Evolutionary conservation across 2,329 filamentous ascomycete species (phyloP), one percentile per base, ranked within the genome.

Genomic region (Fusarium irregulare): DNA sequence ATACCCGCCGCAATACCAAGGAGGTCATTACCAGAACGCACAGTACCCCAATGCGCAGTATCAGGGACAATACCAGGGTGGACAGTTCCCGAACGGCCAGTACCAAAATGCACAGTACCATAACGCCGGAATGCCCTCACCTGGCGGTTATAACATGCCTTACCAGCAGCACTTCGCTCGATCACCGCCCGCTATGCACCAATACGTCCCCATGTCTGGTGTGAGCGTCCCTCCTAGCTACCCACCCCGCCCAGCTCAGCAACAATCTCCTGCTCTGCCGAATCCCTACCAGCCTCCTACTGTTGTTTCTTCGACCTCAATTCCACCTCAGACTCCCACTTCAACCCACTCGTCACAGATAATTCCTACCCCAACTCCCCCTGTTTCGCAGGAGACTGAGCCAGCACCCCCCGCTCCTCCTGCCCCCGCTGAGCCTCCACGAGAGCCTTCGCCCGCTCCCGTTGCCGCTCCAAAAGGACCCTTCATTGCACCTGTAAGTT

Each of bases 211-310:
- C 49, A 84, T 87, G 78, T 81, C 82, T n/a, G 84, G 81, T 53
- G 79, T 82, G 58, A 82, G 77, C 76, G 73, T 82, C 37, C 80
- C 81, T 37, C 76, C 84, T 78, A 79, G 76, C 80, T 88, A 87
- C 76, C 74, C 84, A 55, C 82, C 84, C 45, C 81, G 83, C 75
- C 79, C 73, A 80, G 49, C 68, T 65, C 68, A 70, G 41, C 83
- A 86, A 58, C 82, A 82, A 32, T 87, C 86, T 54, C 85, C 87
- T n/a, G 83, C 80, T 50, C 79, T 87, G 77, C 83, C 86, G 56
- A 84, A 88, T 60, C 81, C 90, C 67, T 85, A 89, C 80, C 85
- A 89, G 76, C 81, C 86, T 76, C 80, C 88, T 76, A 78, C 81
- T 30, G 77, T 37, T n/a, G 34, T 37, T 18, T 37, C 79, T 20